Base-by-base conservation (phyloP, 108 stramenopile genomes). In the Mediolabrus comicus region DNA sequence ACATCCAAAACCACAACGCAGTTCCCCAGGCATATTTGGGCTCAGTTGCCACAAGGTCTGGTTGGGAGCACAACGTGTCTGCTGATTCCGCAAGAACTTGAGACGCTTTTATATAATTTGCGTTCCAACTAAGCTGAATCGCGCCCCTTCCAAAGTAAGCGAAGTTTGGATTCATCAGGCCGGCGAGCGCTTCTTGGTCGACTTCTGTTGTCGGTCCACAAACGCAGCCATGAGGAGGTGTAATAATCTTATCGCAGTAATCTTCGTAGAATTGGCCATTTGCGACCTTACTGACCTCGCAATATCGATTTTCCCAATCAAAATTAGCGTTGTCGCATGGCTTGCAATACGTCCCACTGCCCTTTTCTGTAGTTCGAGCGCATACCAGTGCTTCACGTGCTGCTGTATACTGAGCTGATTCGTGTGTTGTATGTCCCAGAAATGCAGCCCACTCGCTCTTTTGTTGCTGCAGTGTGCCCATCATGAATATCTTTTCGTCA, bases 21-120 rank as follows among this genome's bases (percentile, higher is more conserved):
- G 77, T 78, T 0, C 77, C 77, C 77, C 77, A 78, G 0, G 77
- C 77, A 54, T 78, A 78, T 32, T 60, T 71, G 14, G 77, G 77
- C 10, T 78, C 77, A 4, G 77, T 78, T 19, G 77, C 77, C 14
- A 78, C 77, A 9, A 78, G 55, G 10, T 78, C 77, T 13, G 77
- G 77, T 14, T 78, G 70, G 33, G 70, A 56, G 13, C 77, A 78
- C 0, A 78, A 30, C 11, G 70, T 71, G 36, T 71, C 77, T 25
- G 65, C 55, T 17, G 62, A 69, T 14, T 78, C 77, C 11, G 77
- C 30, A 31, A 78, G 51, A 7, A 78, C 70, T 25, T 59, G 59
- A 28, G 77, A 78, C 2, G 77, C 77, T 22, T 62, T 66, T 3
- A 62, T n/a, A 41, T 78, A 78, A 59, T 78, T 78, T 0, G 77